Evolutionary conservation across 2,329 filamentous ascomycete genomes (phyloP), one percentile per base, ranked within the genome.

Genomic region (Apiospora pterosperma): DNA sequence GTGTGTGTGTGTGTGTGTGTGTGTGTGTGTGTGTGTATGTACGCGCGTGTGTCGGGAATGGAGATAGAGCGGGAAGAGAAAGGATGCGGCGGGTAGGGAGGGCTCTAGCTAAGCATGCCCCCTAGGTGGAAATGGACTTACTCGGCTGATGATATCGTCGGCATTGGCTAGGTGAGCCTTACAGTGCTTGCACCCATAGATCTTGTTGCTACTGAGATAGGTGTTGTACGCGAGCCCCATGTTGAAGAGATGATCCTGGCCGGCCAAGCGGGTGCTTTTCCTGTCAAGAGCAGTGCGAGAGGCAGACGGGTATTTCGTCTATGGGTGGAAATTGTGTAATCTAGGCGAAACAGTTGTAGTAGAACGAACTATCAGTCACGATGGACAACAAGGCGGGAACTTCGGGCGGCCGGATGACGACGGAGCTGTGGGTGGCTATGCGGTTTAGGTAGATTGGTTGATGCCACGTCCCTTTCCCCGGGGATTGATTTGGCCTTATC

Each of bases 111-210:
- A 16, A 19, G 16, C 3, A 55, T 4, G 48, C 7, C 48, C 28
- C 8, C 25, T 42, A n/a, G 21, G 25, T 34, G 28, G 8, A 58
- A 23, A 55, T n/a, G 11, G 41, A 63, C 90, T 74, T 82, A 98
- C 95, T 73, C 93, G 85, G 75, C 93, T 97, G 69, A 98, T 93
- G 70, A 99, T 97, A 74, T 97, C 93, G 72, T 98, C 93, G 72
- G 97, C 93, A 76, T 97, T 96, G 36, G 94, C 91, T 21, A 99
- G 88, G 76, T 99, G 96, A 8, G 96, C 92, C 79, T 97, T 97
- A 88, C 96, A 99, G 73, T 86, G 87, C 82, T 95, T 95, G 87
- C 92, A 97, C 69, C 92, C 93, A 78, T 96, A 97, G 76, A 97
- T 95, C 79, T 92, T 92, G 79, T 84, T 87, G 75, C 91, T 91